Conservation (phyloP, 73 alveolate genomes). For the Breviolum minutum region DNA sequence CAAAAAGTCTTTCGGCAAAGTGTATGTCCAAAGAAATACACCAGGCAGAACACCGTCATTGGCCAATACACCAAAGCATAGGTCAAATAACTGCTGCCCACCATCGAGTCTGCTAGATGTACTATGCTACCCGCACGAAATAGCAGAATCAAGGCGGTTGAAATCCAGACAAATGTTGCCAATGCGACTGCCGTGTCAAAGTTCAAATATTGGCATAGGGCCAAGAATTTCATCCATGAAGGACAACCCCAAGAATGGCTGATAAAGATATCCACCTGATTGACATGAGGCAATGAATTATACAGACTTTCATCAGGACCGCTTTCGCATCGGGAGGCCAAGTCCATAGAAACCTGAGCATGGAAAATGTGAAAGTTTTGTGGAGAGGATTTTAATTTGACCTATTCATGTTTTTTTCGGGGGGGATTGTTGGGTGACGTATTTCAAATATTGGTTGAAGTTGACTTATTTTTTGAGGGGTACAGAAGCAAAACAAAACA, state of each 20-base stretch:
- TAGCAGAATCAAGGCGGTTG: not conserved
- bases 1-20: not conserved
- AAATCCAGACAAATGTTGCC: not conserved
- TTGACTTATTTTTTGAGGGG: not conserved
- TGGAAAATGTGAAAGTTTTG: not conserved
- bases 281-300: not conserved
- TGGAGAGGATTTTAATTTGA: not conserved
- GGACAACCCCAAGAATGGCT: conserved; percentile 64
- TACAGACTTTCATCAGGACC: not conserved
- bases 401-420: not conserved
- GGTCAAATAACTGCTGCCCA: not conserved
- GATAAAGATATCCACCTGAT: conserved; percentile 20
- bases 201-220: conserved; percentile 9
- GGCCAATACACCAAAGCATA: conserved; percentile 16
- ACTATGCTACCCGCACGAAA: not conserved
- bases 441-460: not conserved
- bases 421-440: not conserved
- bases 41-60: not conserved
- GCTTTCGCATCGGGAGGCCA: not conserved
- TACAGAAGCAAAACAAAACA: not conserved
- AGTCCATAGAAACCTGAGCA: not conserved
- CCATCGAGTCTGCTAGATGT: not conserved
- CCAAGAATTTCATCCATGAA: conserved; percentile 37
- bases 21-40: not conserved
- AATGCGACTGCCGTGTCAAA: not conserved